Percentiles rank a stretch among this genome's conserved stretches.
These are phyloP conservation scores for Turritis glabra DNA, from an alignment of 345 rosid genomes.

Conservation along the genomic window DNA sequence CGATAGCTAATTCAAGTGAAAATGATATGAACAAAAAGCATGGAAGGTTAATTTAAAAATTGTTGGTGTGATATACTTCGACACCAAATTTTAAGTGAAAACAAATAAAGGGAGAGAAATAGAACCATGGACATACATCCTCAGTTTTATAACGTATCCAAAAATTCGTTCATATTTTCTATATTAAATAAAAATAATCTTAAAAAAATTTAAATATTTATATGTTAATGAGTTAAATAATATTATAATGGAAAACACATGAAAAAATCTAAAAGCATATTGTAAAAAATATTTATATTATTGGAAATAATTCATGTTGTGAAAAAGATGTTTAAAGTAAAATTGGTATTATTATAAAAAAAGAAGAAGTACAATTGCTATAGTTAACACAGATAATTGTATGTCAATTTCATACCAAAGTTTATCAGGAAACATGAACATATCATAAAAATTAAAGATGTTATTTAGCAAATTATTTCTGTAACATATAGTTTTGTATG, in stretches of 20 bases:
- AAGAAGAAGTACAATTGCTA: not conserved
- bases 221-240: too few relatives aligned
- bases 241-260: too few relatives aligned
- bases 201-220: too few relatives aligned
- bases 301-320: not conserved
- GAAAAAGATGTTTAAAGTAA: not conserved
- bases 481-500: conserved; percentile 7
- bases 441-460: not conserved
- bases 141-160: not conserved
- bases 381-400: not conserved
- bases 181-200: too few relatives aligned
- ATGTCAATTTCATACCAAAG: not conserved
- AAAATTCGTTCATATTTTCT: too few relatives aligned
- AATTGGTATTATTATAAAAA: too few relatives aligned
- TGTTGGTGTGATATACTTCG: not conserved
- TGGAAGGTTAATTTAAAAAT: not conserved
- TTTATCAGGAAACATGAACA: not conserved
- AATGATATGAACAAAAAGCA: not conserved
- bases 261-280: too few relatives aligned
- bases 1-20: not conserved
- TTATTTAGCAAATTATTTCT: not conserved
- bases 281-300: not conserved
- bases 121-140: too few relatives aligned
- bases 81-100: not conserved
- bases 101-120: not conserved